Conservation (phyloP, 768 basidiomycete species). For the Rhodotorula babjevae region DNA sequence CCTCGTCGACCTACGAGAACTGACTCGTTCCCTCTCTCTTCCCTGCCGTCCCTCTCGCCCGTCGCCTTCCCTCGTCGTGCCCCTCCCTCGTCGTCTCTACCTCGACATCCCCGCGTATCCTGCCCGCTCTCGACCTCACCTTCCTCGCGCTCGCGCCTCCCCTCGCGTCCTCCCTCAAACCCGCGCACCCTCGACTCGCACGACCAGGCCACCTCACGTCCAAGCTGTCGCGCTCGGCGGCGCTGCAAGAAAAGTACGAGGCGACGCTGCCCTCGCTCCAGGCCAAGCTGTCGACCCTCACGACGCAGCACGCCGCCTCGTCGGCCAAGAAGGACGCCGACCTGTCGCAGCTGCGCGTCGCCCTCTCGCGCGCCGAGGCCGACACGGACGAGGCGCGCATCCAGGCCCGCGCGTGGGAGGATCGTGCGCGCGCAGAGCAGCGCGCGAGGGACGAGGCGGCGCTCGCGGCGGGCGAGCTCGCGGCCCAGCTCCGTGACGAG, state of each 20-base stretch:
- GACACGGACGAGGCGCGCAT: background rate
- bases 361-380: background rate
- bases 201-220: conserved; percentile 25
- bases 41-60: too few species aligned
- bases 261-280: conserved; percentile 29
- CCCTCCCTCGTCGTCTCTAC: too few species aligned
- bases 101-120: too few species aligned
- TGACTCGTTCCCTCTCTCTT: background rate
- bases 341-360: background rate
- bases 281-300: conserved; percentile 15
- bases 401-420: background rate
- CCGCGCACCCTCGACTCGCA: background rate
- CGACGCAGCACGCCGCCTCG: conserved; percentile 18
- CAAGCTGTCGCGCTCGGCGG: conserved; percentile 18
- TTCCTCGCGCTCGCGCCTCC: background rate
- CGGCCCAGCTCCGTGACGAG: background rate
- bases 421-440: background rate
- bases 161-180: background rate
- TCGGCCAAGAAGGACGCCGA: conserved; percentile 26
- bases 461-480: background rate
- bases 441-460: background rate
- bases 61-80: too few species aligned
- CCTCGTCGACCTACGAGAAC: too few species aligned
- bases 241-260: conserved; percentile 27
- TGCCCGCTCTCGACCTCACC: background rate